Conservation (phyloP, 768 basidiomycete genomes). For the Favolaschia claudopus region DNA sequence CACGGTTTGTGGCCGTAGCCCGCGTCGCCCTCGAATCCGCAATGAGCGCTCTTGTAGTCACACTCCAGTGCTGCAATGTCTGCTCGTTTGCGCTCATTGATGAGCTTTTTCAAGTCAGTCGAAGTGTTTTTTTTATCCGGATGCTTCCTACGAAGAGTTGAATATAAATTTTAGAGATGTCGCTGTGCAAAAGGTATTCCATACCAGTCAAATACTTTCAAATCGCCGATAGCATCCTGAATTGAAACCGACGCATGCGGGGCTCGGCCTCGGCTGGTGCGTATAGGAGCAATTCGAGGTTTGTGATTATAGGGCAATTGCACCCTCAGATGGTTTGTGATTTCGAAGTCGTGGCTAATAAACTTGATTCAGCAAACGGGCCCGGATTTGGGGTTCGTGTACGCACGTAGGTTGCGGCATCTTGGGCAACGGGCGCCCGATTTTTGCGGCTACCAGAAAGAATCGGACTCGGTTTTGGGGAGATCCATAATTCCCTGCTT, state of each 20-base stretch:
- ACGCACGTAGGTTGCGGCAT: conserved; percentile 58
- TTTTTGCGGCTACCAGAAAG: conserved; percentile 57
- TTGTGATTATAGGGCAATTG: conserved; percentile 51
- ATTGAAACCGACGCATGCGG: conserved; percentile 67
- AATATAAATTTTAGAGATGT: not conserved
- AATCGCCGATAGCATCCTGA: conserved; percentile 77
- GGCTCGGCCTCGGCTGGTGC: conserved; percentile 56
- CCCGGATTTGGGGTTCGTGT: too few relatives aligned
- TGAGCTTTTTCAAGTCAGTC: conserved; percentile 18
- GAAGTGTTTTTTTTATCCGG: conserved; percentile 33
- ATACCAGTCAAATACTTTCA: conserved; percentile 80
- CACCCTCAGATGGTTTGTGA: conserved; percentile 54
- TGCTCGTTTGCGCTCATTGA: conserved; percentile 30
- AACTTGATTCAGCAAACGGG: too few relatives aligned
- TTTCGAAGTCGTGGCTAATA: conserved; percentile 52
- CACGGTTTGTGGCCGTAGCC: conserved; percentile 43
- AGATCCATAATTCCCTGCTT: conserved; percentile 64
- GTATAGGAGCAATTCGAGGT: conserved; percentile 45
- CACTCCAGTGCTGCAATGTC: conserved; percentile 47
- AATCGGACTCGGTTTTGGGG: conserved; percentile 64
- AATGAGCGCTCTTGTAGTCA: conserved; percentile 38
- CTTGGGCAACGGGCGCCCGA: conserved; percentile 52
- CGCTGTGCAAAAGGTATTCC: conserved; percentile 14
- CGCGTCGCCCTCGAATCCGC: conserved; percentile 43
- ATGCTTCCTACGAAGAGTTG: conserved; percentile 41